Evolutionary conservation across 2,329 filamentous ascomycete genomes (phyloP), one percentile per base, ranked within the genome.

Genomic region (Ceratocystis diversiconidia): DNA sequence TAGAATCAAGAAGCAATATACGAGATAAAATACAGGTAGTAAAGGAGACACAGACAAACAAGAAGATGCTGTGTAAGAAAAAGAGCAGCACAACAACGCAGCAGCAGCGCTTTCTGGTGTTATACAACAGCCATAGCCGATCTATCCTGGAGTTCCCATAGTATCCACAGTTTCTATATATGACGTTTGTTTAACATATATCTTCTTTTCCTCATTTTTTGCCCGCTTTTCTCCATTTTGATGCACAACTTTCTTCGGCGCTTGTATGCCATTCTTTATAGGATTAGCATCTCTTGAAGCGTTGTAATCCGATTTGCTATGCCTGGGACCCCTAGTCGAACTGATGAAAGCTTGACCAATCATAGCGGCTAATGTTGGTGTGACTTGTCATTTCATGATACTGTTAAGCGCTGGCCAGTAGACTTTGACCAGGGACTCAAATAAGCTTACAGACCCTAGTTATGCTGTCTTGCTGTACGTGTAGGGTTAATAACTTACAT

Each of bases 191-290:
- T 19, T 22, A 52, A 19, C n/a, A 52, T 12, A 25, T 5, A 8
- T 12, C 22, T 52, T n/a, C 22, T 32, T 57, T 15, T 30, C 30
- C 28, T 57, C 17, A 12, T 19, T 57, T 57, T 57, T 32, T 10
- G 25, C 25, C 19, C 12, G 48, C 48, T 25, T 25, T 17, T 52
- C n/a, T 52, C 52, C 2, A n/a, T 25, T 59, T 36, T 36, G 17
- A 28, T 32, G 10, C 28, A 32, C 6, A 3, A 8, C 32, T 36
- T 59, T 59, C 55, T 36, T 36, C 28, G 22, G 55, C 55, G 55
- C 55, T 59, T 59, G 55, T 59, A 59, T n/a, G 55, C 25, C 28
- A 30, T 28, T 59, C 55, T 59, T 59, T 59, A 59, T 30, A 59
- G 55, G 55, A 59, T 59, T n/a, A 59, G 8, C 7, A 7, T 30